phyloP scores from a whole-genome alignment of 768 basidiomycete genomes.

The Kwoniella bestiolae region DNA sequence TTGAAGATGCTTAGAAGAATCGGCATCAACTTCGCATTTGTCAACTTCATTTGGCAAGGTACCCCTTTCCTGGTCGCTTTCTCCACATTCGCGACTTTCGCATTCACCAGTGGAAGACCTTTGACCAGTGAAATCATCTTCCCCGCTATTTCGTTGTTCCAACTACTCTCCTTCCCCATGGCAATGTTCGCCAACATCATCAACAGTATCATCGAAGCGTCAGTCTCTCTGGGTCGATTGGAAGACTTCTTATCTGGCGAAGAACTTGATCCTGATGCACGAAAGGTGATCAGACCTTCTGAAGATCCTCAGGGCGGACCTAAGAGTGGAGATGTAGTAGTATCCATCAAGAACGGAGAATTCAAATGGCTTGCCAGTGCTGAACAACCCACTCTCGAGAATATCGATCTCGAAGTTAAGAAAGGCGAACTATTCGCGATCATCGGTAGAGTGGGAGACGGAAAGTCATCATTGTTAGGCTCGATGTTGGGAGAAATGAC shows the following conservation, averaged over 20 bases:
- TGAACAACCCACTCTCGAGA: conserved; percentile 70
- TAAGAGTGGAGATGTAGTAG: conserved; percentile 62
- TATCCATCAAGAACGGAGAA: conserved; percentile 74
- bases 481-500: conserved; percentile 88
- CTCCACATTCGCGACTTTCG: conserved; percentile 58
- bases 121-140: conserved; percentile 91
- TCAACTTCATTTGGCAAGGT: conserved; percentile 57
- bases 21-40: conserved; percentile 68
- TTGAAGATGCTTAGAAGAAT: conserved; percentile 80
- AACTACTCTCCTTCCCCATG: conserved; percentile 53
- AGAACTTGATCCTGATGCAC: conserved; percentile 79
- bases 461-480: conserved; percentile 65
- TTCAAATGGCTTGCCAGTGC: conserved; percentile 69
- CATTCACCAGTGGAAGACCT: conserved; percentile 61
- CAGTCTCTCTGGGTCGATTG: conserved; percentile 80
- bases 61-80: conserved; percentile 57
- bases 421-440: conserved; percentile 86
- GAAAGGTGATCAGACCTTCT: conserved; percentile 61
- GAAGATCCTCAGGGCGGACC: conserved; percentile 41
- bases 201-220: conserved; percentile 76
- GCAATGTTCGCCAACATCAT: conserved; percentile 58
- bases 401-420: conserved; percentile 71
- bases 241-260: conserved; percentile 74
- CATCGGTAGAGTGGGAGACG: conserved; percentile 85
- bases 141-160: conserved; percentile 78